Evolutionary conservation across 1,284 basidiomycete species (phyloP), one percentile per base, ranked within the genome.

Genomic region (Prillingera fragicola): DNA sequence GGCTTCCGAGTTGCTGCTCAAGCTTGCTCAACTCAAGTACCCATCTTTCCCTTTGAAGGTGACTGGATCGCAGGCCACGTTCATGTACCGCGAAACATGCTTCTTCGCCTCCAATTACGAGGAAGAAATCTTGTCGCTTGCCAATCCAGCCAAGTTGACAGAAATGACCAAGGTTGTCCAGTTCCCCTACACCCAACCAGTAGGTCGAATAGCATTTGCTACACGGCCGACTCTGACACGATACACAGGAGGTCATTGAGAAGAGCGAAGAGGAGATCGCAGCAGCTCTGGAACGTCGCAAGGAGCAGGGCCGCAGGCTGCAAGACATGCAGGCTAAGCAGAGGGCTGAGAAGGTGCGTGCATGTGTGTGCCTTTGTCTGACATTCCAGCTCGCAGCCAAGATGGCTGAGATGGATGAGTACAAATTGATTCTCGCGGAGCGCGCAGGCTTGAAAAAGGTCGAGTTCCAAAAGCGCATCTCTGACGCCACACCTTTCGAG

Each of bases 11-110:
- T 85, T 95, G 57, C 77, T 98, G 38, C 79, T 95, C 44, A 92
- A 91, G 61, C 80, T 94, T 7, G 81, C 91, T 27, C 92, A 97
- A 66, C 79, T 98, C 44, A 99, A 98, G 67, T 97, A 98, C 63
- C 87, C 95, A 13, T 85, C 78, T 33, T 98, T 98, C 57, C 80
- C 79, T 0, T 68, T 74, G 12, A 73, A 76, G 27, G 74, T 81
- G 33, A 76, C 77, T 0, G 55, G 64, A 5, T 64, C 67, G 27
- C 79, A 81, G 60, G 74, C 78, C 5, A 74, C 74, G 84, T 89
- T 87, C 80, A 89, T 97, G 80, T 74, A 89, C 27, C 85, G 85
- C 54, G 86, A 83, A 45, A 83, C 89, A 55, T 92, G 88, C 68
- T 84, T 85, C 67, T 85, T 94, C 59, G 79, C 90, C 0, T 71